Evolutionary conservation across 257 asterid species (phyloP), one percentile per base, ranked within the genome.

Genomic region (Solanum rostratum): DNA sequence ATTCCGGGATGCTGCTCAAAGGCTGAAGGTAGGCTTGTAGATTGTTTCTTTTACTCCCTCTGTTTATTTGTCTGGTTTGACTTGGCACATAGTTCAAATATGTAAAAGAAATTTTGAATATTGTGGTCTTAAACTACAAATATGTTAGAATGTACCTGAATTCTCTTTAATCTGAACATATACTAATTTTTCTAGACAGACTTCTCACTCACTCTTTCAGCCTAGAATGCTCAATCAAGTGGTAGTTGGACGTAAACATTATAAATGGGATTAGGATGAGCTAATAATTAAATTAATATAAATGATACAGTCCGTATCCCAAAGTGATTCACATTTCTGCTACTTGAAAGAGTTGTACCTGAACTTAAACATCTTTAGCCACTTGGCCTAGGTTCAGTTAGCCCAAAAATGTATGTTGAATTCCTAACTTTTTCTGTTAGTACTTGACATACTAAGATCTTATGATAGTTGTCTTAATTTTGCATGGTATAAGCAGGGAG

Each of bases 1-100:
- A 89, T 96, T 96, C 88, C 39, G 89, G 90, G 97, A 96, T 85
- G 93, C 98, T 86, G 93, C 97, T 84, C 86, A 85, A 85, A 91
- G 91, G 88, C 88, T 96, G 89, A 93, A 94, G 99, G 99, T 95
- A 86, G 79, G 91, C 84, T 80, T 78, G 79, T 53, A 78, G 57
- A 84, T 80, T 87, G 57, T 86, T 55, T 66, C 55, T 85, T 41
- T 57, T 13, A 10, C 65, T 57, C 65, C 29, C 65, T 57, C 30
- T 4, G 22, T 57, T 57, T 57, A 57, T n/a, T 57, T 57, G 65
- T 57, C 30, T 59, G 1, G 66, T 59, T 59, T n/a, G 16, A 59
- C 30, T 59, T 59, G 6, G 22, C 15, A 0, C 30, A 2, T 0
- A 57, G 1, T n/a, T 57, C n/a, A 57, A 57, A 3, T 3, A 9